phyloP scores from a whole-genome alignment of 2,329 filamentous ascomycete genomes.

The Epichloe aotearoae region DNA sequence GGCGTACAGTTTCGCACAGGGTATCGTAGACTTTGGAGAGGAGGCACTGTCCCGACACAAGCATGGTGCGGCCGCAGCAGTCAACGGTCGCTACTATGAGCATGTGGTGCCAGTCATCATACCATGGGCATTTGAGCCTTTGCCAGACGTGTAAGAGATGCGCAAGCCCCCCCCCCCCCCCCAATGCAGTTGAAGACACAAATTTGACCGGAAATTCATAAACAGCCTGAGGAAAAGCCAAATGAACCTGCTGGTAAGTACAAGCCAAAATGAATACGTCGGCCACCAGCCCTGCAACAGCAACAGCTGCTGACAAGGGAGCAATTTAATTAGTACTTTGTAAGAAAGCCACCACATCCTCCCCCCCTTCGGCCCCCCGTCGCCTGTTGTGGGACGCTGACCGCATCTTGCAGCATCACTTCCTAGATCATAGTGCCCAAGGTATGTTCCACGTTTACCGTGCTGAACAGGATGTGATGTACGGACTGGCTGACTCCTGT shows the following conservation, averaged over 20 bases:
- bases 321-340: conserved; percentile 29
- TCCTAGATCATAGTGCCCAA: conserved; percentile 68
- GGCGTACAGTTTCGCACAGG: background rate
- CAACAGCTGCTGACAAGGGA: background rate
- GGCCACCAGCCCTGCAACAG: background rate
- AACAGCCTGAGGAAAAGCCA: conserved; percentile 40
- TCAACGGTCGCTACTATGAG: conserved; percentile 46
- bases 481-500: conserved; percentile 20
- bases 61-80: background rate
- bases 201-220: background rate
- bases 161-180: background rate
- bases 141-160: conserved; percentile 28
- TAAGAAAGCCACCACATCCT: conserved; percentile 15
- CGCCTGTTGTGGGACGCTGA: background rate
- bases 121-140: conserved; percentile 32
- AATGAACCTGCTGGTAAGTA: conserved; percentile 57
- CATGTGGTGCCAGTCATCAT: conserved; percentile 49
- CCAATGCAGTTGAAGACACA: background rate
- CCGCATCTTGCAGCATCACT: conserved; percentile 30
- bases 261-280: background rate
- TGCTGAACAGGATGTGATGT: background rate
- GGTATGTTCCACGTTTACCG: conserved; percentile 18
- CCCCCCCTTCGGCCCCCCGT: background rate
- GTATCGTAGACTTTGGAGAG: conserved; percentile 15
- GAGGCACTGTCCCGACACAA: background rate